These are phyloP conservation scores for Plasmodium blacklocki DNA, from an alignment of 169 alveolate species.

Conservation along the genomic window DNA sequence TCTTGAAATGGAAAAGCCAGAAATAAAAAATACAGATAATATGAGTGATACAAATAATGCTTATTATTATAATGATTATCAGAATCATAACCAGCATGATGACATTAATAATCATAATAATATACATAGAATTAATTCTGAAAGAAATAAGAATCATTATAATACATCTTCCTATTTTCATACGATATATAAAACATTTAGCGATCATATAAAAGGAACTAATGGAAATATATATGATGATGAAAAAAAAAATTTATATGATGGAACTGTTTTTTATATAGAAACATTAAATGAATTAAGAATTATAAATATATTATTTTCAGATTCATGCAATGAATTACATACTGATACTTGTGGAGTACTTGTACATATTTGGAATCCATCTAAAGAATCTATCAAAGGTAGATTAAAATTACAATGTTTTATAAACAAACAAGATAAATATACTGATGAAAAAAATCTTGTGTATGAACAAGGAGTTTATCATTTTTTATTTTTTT, in stretches of 20 bases:
- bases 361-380: slow-evolving; percentile 50
- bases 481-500: slow-evolving; percentile 54
- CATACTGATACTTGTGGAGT: slow-evolving; percentile 34
- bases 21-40: neutral
- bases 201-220: neutral
- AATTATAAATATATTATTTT: slow-evolving; percentile 30
- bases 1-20: neutral
- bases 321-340: slow-evolving; percentile 34
- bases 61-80: no score
- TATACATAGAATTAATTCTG: neutral
- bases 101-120: no score
- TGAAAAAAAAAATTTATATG: slow-evolving; percentile 2
- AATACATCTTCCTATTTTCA: neutral
- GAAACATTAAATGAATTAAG: slow-evolving; percentile 53
- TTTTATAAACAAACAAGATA: neutral
- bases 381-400: slow-evolving; percentile 40
- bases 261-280: slow-evolving; percentile 28
- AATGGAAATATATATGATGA: neutral
- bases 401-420: slow-evolving; percentile 56
- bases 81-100: no score
- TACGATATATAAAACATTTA: neutral
- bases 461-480: slow-evolving; percentile 41
- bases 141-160: neutral
- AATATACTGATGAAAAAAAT: slow-evolving; percentile 49
- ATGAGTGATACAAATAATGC: neutral